Evolutionary conservation across 345 rosid genomes (phyloP).

Genomic region (Arabis hirsuta): DNA sequence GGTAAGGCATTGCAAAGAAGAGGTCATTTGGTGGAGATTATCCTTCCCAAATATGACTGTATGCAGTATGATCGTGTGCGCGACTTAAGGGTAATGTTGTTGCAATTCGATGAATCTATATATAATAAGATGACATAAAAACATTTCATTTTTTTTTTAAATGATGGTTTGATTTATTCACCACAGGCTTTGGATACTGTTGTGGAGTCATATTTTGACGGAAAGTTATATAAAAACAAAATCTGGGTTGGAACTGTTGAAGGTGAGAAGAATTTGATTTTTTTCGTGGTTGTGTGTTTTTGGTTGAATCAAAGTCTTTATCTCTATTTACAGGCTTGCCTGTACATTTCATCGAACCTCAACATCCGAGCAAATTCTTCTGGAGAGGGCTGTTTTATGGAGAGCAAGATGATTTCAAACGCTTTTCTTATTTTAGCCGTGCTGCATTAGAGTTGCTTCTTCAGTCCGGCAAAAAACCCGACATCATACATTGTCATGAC

Average conservation of each 20-base stretch:
- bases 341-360: slow-evolving; percentile 95
- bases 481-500: slow-evolving; percentile 97
- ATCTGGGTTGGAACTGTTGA: slow-evolving; percentile 92
- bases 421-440: slow-evolving; percentile 94
- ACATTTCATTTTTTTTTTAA: slow-evolving; percentile 1
- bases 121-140: slow-evolving; percentile 5
- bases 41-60: slow-evolving; percentile 97
- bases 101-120: slow-evolving; percentile 18
- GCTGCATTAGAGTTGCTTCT: slow-evolving; percentile 94
- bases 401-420: slow-evolving; percentile 90
- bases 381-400: slow-evolving; percentile 97
- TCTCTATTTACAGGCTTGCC: slow-evolving; percentile 75
- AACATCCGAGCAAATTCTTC: slow-evolving; percentile 90
- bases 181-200: slow-evolving; percentile 79
- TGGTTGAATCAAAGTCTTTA: slow-evolving; percentile 39
- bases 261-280: slow-evolving; percentile 49
- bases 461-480: slow-evolving; percentile 92
- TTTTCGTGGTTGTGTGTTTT: slow-evolving; percentile 25
- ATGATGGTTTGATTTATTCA: slow-evolving; percentile 29
- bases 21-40: slow-evolving; percentile 92
- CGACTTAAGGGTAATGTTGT: slow-evolving; percentile 69
- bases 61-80: slow-evolving; percentile 75
- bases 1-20: slow-evolving; percentile 89
- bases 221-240: slow-evolving; percentile 78
- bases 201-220: slow-evolving; percentile 90